These are phyloP conservation scores for Salvia sclarea DNA, from an alignment of 305 asterid genomes.

Conservation along the genomic window DNA sequence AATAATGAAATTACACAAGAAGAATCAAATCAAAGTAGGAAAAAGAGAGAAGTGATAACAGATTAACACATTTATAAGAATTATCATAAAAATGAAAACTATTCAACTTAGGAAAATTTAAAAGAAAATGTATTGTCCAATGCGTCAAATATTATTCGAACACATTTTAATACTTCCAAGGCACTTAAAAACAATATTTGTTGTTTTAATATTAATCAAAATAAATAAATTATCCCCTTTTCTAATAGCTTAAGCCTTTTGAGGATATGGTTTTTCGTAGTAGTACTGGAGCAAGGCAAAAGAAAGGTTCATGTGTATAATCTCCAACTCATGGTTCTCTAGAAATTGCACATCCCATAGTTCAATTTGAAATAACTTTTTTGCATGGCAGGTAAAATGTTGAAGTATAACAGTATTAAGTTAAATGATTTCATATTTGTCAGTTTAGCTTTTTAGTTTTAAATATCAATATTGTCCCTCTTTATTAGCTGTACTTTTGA, in stretches of 20 bases:
- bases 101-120: not conserved
- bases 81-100: not conserved
- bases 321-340: not conserved
- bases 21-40: not conserved
- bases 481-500: slow-evolving; percentile 5
- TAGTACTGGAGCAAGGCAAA: not conserved
- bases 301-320: not conserved
- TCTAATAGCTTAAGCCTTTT: not conserved
- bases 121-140: not conserved
- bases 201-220: no score
- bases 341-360: not conserved
- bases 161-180: not conserved
- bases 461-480: not conserved
- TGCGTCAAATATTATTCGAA: not conserved
- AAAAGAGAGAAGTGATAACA: no score
- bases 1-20: no score
- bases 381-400: not conserved
- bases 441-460: not conserved
- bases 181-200: not conserved
- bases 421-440: not conserved
- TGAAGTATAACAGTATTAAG: not conserved
- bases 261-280: not conserved
- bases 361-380: not conserved
- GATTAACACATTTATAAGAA: not conserved
- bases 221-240: not conserved